Conservation (phyloP, 345 rosid species). For the Eucalyptus curtisii region DNA sequence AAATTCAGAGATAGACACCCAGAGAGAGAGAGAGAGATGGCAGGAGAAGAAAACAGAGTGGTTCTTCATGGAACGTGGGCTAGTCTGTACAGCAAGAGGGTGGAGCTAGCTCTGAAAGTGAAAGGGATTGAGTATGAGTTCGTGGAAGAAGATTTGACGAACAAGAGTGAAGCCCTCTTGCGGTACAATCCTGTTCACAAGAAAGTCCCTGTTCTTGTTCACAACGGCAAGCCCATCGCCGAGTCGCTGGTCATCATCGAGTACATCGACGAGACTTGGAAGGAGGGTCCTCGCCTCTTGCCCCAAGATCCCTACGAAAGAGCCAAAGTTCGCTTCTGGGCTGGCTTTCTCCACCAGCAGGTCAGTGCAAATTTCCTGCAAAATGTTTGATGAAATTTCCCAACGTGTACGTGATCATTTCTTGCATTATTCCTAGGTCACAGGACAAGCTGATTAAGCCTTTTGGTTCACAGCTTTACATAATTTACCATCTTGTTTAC, state of each 20-base stretch:
- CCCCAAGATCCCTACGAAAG: constrained; percentile 24
- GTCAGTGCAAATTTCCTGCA: background rate
- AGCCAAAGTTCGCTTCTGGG: constrained; percentile 31
- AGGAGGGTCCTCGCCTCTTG: constrained; percentile 10
- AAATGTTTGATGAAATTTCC: background rate
- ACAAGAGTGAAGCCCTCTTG: constrained; percentile 20
- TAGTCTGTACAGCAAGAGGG: constrained; percentile 18
- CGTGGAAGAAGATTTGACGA: constrained; percentile 28
- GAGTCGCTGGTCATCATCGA: constrained; percentile 26
- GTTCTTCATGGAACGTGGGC: constrained; percentile 12
- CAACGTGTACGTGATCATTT: background rate
- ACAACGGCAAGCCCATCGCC: constrained; percentile 21
- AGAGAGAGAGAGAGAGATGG: constrained; percentile 9
- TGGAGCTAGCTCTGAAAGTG: constrained; percentile 25
- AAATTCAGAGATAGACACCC: background rate
- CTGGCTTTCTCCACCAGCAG: constrained; percentile 4
- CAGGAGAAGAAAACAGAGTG: constrained; percentile 15
- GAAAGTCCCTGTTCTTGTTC: constrained; percentile 31
- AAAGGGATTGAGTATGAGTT: constrained; percentile 19
- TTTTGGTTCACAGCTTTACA: background rate
- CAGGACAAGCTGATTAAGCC: background rate
- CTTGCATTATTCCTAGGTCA: background rate
- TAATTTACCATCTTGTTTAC: background rate
- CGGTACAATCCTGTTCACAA: constrained; percentile 22
- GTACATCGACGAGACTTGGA: constrained; percentile 34